phyloP scores from a whole-genome alignment of 805 yeast genomes.

The Starmerella floricola region DNA sequence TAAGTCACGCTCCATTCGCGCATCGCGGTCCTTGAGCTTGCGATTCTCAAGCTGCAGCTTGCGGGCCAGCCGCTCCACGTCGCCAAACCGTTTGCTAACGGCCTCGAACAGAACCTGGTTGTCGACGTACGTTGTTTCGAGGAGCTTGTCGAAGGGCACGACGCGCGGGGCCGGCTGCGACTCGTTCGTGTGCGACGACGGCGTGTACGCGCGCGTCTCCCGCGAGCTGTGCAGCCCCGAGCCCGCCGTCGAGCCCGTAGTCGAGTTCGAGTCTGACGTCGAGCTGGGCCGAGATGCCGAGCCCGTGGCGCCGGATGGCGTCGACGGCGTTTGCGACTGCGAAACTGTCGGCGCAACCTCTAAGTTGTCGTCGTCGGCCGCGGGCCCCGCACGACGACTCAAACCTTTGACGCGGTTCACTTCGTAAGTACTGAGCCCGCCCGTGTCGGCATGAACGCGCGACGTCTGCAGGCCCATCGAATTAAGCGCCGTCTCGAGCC shows the following conservation, averaged over 20 bases:
- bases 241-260: neutral
- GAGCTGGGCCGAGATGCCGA: too few relatives aligned
- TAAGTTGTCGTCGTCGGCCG: neutral
- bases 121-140: conserved; percentile 29
- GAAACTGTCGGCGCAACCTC: neutral
- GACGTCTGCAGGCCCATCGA: conserved; percentile 60
- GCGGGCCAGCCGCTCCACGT: conserved; percentile 82
- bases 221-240: neutral
- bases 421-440: conserved; percentile 17
- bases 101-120: conserved; percentile 33
- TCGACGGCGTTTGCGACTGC: neutral
- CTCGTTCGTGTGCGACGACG: neutral
- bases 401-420: conserved; percentile 51
- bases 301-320: neutral
- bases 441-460: conserved; percentile 13
- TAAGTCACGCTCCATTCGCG: conserved; percentile 26
- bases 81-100: conserved; percentile 66
- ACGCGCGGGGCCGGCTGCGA: conserved; percentile 29
- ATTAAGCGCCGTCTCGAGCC: conserved; percentile 50
- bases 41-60: conserved; percentile 65
- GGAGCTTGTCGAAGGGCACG: conserved; percentile 24
- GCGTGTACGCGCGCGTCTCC: neutral
- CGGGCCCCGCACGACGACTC: conserved; percentile 5
- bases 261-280: too few relatives aligned
- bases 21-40: conserved; percentile 32